phyloP scores from a whole-genome alignment of 2,329 filamentous ascomycete species.

The Akanthomyces lecanii region DNA sequence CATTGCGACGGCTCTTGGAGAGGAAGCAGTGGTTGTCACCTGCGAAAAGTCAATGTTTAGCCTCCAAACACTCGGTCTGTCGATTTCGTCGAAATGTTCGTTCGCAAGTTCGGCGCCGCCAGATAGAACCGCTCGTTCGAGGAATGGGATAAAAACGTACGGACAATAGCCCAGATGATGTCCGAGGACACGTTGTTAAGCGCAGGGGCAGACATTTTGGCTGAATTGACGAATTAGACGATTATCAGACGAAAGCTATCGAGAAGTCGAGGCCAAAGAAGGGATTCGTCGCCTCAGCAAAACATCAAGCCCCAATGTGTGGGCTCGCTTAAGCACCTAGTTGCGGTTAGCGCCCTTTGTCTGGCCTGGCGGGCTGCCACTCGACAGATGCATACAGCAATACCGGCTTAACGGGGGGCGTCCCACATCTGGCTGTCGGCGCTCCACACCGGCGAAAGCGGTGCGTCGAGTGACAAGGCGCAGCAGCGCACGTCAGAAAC shows the following conservation, averaged over 20 bases:
- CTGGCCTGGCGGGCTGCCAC: neutral
- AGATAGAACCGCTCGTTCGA: neutral
- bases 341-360: conserved; percentile 26
- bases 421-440: neutral
- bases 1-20: conserved; percentile 78
- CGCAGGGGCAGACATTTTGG: conserved; percentile 53
- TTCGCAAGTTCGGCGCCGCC: neutral
- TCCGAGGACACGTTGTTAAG: conserved; percentile 79
- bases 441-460: neutral
- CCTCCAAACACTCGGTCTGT: neutral
- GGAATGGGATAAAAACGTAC: conserved; percentile 51
- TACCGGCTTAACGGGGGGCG: conserved; percentile 1
- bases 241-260: conserved; percentile 12
- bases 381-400: conserved; percentile 5
- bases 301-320: conserved; percentile 32
- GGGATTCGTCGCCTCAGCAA: conserved; percentile 6
- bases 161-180: conserved; percentile 90
- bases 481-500: conserved; percentile 9
- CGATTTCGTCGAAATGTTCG: neutral
- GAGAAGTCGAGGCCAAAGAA: conserved; percentile 1
- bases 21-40: conserved; percentile 86
- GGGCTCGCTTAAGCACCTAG: conserved; percentile 36
- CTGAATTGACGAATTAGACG: conserved; percentile 26
- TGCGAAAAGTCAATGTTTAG: conserved; percentile 34
- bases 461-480: neutral